Evolutionary conservation across 2,329 filamentous ascomycete genomes (phyloP), one percentile per base, ranked within the genome.

Genomic region (Ascochyta lentis): DNA sequence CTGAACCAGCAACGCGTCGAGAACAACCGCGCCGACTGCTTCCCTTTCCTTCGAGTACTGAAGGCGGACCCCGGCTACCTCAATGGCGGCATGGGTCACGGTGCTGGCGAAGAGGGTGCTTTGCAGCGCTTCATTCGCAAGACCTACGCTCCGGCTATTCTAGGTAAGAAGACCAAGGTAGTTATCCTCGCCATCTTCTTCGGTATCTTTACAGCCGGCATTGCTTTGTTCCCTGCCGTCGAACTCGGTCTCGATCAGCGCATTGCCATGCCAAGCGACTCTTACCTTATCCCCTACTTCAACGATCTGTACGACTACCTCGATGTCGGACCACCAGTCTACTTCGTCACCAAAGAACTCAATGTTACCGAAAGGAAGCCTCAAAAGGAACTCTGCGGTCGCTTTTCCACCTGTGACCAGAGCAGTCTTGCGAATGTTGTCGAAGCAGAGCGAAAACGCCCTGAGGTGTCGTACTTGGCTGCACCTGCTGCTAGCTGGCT

Each of bases 251-350:
- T 99, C 26, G 95, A 99, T 70, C 95, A 99, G 77, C 88, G 95
- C 16, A 94, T 97, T 50, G 95, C 95, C 10, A 90, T 99, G 54
- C 95, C 95, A 0, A 91, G 90, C 61, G 93, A 91, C 68, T 98
- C 94, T 1, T 99, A 99, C 73, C 81, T 99, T 46, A 96, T 99
- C 59, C 86, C 90, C 9, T 99, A 96, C 76, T 99, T 99, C 77
- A 92, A 98, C 69, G 95, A 99, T 72, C 81, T 99, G 27, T 96
- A 97, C 73, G 87, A 87, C 56, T 99, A 99, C 73, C 89, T 98
- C 66, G 90, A 93, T 58, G 88, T 88, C 15, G 96, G 95, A 0
- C 94, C 95, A 44, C 95, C 95, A 0, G 92, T 99, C 7, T 99
- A 98, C 76, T 99, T 99, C 74, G 92, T 99, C 41, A 92, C 93